Conservation (phyloP, 768 basidiomycete species). For the Neoboletus brunneissimus region DNA sequence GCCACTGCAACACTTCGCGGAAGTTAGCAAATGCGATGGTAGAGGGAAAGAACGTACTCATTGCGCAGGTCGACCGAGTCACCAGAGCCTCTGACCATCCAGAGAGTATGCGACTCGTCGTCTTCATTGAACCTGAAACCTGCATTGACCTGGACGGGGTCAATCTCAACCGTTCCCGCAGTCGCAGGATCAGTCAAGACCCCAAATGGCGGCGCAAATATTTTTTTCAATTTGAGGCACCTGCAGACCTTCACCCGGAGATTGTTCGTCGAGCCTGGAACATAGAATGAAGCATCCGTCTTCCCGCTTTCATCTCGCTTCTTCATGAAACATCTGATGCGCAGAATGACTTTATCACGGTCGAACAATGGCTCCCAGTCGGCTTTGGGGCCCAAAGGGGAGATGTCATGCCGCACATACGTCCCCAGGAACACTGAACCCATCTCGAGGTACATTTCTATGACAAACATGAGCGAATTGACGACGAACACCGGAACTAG, state of each 20-base stretch:
- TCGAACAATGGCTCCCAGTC: not conserved
- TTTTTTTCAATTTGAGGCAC: conserved; percentile 7
- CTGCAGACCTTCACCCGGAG: conserved; percentile 7
- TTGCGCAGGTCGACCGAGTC: not conserved
- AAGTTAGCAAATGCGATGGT: not conserved
- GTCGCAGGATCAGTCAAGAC: not conserved
- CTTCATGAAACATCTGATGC: conserved; percentile 10
- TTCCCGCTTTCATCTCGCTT: conserved; percentile 11
- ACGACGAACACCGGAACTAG: not conserved
- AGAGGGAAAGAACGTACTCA: conserved; percentile 2
- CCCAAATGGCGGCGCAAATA: conserved; percentile 10
- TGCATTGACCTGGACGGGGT: not conserved
- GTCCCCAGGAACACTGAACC: conserved; percentile 12
- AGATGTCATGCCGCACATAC: conserved; percentile 7
- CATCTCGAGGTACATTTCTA: conserved; percentile 15
- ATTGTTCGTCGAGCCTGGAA: too few relatives aligned
- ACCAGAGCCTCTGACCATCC: not conserved
- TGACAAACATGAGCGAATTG: not conserved
- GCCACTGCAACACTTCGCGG: conserved; percentile 8
- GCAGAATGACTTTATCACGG: not conserved
- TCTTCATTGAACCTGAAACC: conserved; percentile 1
- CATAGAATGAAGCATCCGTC: not conserved
- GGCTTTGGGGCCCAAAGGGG: too few relatives aligned
- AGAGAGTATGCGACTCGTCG: conserved; percentile 1
- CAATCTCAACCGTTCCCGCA: not conserved